These are phyloP conservation scores for Solanum piurae DNA, from an alignment of 257 asterid genomes.

Conservation along the genomic window DNA sequence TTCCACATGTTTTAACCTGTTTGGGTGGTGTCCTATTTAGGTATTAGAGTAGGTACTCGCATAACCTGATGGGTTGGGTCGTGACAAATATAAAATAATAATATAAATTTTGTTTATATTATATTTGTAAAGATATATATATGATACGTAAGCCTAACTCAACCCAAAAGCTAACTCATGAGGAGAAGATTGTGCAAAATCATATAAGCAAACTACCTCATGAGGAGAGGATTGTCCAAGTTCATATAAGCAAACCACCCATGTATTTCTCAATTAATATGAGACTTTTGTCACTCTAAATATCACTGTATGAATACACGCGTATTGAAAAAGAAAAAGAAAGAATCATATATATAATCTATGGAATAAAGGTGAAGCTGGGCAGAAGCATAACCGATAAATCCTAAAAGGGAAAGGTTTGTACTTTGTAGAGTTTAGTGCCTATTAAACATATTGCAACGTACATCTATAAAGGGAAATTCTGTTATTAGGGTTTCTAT, in stretches of 20 bases:
- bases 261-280: background rate
- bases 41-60: background rate
- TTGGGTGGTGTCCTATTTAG: background rate
- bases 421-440: background rate
- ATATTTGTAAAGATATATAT: background rate
- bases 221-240: too few relatives aligned
- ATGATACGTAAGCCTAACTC: background rate
- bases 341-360: background rate
- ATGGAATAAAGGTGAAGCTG: background rate
- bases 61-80: background rate
- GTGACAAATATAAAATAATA: background rate
- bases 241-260: background rate
- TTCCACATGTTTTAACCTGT: background rate
- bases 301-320: background rate
- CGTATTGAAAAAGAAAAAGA: background rate
- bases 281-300: background rate
- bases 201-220: background rate
- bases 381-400: background rate
- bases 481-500: background rate
- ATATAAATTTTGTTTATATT: background rate
- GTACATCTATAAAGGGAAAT: background rate
- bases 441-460: background rate
- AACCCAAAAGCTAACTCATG: background rate
- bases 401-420: background rate
- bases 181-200: background rate